Conservation (phyloP, 2,329 filamentous ascomycete genomes). For the Penicillium sp. region DNA sequence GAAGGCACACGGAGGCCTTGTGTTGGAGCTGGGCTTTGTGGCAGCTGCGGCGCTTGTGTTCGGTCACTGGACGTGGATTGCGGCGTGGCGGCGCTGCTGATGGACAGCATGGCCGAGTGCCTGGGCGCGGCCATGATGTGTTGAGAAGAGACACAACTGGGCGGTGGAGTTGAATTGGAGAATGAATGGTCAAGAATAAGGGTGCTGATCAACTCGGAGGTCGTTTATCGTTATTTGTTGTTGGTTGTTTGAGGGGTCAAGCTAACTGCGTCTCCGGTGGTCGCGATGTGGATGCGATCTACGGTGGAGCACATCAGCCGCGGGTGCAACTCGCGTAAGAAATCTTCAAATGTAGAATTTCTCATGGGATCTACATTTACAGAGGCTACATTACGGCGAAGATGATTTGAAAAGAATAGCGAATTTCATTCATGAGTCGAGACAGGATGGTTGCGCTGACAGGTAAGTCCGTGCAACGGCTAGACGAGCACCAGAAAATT, state of each 20-base stretch:
- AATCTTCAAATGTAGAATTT: no score
- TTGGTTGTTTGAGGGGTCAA: slow-evolving; percentile 2
- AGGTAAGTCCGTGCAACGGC: not conserved
- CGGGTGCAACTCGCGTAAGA: slow-evolving; percentile 10
- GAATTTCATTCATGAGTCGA: not conserved
- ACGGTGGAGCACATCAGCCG: slow-evolving; percentile 28
- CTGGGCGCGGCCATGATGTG: slow-evolving; percentile 30
- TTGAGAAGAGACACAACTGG: not conserved
- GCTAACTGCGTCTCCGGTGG: not conserved
- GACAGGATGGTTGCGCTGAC: not conserved
- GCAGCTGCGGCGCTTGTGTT: slow-evolving; percentile 39
- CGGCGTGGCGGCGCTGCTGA: slow-evolving; percentile 26
- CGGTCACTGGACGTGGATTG: slow-evolving; percentile 25
- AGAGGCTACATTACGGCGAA: not conserved
- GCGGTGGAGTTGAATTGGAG: not conserved
- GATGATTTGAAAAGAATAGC: not conserved
- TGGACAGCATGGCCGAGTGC: slow-evolving; percentile 34
- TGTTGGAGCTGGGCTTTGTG: slow-evolving; percentile 48
- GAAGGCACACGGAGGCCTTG: slow-evolving; percentile 78
- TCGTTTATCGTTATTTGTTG: slow-evolving; percentile 1
- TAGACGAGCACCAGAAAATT: not conserved
- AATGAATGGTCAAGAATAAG: not conserved
- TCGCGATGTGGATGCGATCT: slow-evolving; percentile 18
- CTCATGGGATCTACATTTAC: no score
- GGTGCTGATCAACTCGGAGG: not conserved